Conservation (phyloP, 805 yeast genomes). For the Suhomyces emberorum region DNA sequence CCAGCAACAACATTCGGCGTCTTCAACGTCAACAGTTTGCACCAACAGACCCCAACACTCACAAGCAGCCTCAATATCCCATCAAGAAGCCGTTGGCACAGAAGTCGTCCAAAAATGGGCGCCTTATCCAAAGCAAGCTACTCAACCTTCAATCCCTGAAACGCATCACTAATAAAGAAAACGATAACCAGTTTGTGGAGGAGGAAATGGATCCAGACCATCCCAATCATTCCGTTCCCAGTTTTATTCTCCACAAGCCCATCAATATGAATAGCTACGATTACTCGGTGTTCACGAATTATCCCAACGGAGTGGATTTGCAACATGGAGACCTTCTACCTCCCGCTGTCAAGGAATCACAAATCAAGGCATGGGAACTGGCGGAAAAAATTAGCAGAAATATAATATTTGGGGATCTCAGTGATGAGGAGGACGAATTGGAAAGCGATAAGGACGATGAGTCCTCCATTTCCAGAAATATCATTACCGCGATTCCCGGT, state of each 20-base stretch:
- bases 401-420: slow-evolving; percentile 32
- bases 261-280: slow-evolving; percentile 32
- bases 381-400: slow-evolving; percentile 38
- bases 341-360: slow-evolving; percentile 39
- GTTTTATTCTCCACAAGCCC: slow-evolving; percentile 32
- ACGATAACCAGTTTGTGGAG: slow-evolving; percentile 3
- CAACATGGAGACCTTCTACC: slow-evolving; percentile 20
- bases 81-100: slow-evolving; percentile 9
- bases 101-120: slow-evolving; percentile 22
- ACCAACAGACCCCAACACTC: slow-evolving; percentile 2
- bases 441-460: slow-evolving; percentile 12
- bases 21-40: slow-evolving; percentile 24
- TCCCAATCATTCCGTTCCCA: slow-evolving; percentile 15
- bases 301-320: slow-evolving; percentile 15
- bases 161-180: slow-evolving; percentile 8
- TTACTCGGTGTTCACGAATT: slow-evolving; percentile 32
- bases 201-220: slow-evolving; percentile 12
- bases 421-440: slow-evolving; percentile 22
- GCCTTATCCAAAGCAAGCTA: slow-evolving; percentile 33
- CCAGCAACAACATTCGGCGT: slow-evolving; percentile 38
- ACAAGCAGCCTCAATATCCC: slow-evolving; percentile 4
- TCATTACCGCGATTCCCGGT: slow-evolving; percentile 31
- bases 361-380: slow-evolving; percentile 43
- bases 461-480: slow-evolving; percentile 7
- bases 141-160: slow-evolving; percentile 38